Evolutionary conservation across 768 basidiomycete species (phyloP), one percentile per base, ranked within the genome.

Genomic region (Trametes cingulata): DNA sequence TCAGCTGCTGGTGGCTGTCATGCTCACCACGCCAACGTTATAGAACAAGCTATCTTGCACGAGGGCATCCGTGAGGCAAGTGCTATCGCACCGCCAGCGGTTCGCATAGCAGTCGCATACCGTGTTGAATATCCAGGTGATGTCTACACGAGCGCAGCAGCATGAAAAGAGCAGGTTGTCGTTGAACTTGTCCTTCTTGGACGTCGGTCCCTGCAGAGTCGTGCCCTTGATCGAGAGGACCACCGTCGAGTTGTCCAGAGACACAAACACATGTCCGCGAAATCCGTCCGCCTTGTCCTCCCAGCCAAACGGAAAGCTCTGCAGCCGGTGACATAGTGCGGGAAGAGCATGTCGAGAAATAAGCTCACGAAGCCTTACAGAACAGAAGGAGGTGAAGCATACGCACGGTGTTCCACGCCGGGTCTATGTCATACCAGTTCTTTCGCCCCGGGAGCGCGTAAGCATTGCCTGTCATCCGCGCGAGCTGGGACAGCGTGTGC

Each of bases 11-110:
- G 14, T 15, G n/a, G 6, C 20, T 3, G 36, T 13, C 20, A 22
- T 20, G 35, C 27, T 75, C 62, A 93, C 91, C 46, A 93, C 85
- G 25, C 94, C 96, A 37, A 89, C 78, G 2, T 89, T 88, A 71
- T 97, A 97, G 75, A 98, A 98, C n/a, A 97, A 74, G 66, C 88
- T 91, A 59, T 98, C 95, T 71, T 91, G 79, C 55, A 94, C 78
- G 37, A 98, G 84, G 2, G 95, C 90, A 46, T 88, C 79, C 51
- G 90, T 86, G 52, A 98, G 77, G 73, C 96, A 98, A 17, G 81
- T 80, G 52, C 85, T 82, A 63, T 92, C 88, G 72, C 96, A 98
- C 37, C 80, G 82, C 79, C 82, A 87, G 35, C 80, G 77, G 10
- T 82, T 77, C 2, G 83, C 77, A 71, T 86, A 95, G 75, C 96